Evolutionary conservation across 345 rosid species (phyloP).

Genomic region (Corymbia maculata): DNA sequence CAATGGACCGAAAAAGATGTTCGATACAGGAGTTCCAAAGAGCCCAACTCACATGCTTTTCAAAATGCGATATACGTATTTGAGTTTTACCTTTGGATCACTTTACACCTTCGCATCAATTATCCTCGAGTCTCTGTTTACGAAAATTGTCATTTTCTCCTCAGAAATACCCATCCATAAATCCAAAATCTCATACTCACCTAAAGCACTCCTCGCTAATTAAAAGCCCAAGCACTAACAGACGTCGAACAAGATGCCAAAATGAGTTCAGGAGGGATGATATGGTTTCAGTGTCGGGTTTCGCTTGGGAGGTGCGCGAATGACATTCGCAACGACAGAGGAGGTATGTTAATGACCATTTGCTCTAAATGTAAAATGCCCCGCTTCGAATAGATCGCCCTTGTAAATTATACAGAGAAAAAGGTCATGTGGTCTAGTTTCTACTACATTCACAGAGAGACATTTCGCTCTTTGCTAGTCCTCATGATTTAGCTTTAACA

Average conservation of each 20-base stretch:
- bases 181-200: not conserved
- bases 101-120: not conserved
- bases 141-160: not conserved
- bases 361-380: not conserved
- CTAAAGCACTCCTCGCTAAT: not conserved
- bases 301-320: accelerated
- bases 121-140: not conserved
- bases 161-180: not conserved
- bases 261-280: not conserved
- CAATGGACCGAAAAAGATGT: not conserved
- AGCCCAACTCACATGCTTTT: not conserved
- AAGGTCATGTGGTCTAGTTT: not conserved
- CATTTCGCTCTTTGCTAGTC: not conserved
- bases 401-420: not conserved
- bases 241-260: not conserved
- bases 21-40: not conserved
- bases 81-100: not conserved
- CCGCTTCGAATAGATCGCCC: not conserved
- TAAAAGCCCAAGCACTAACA: not conserved
- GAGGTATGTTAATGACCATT: not conserved
- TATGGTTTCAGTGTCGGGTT: not conserved
- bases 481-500: not conserved
- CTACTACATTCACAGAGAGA: not conserved
- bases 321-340: not conserved
- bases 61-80: not conserved